Evolutionary conservation across 495 filamentous ascomycete species (phyloP), one percentile per base, ranked within the genome.

Genomic region (Peziza echinospora): DNA sequence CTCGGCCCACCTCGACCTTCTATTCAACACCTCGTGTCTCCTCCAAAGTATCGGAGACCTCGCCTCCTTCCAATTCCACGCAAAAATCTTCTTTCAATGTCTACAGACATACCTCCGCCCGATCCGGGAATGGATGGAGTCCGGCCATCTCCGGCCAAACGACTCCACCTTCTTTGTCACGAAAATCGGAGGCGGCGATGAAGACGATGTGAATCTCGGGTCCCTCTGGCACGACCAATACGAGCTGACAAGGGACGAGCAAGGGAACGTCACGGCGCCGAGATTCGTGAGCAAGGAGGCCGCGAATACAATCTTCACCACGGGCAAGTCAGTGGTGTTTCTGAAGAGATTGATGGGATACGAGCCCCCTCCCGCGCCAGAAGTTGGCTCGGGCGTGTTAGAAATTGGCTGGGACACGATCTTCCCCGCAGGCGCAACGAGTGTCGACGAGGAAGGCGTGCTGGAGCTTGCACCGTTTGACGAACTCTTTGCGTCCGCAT

Each of bases 261-360:
- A 72, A 21, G 71, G 72, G 23, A 55, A 56, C 0, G 60, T 81
- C 1, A 73, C 77, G 53, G 73, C 78, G 8, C 87, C 86, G 0
- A 68, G 61, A 5, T 93, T 93, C 48, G 66, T 94, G 5, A n/a
- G n/a, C n/a, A 72, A 75, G 30, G 66, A 74, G 1, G 70, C 75
- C 1, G 73, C 73, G 1, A 59, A 65, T 10, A 80, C 73, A 49
- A 80, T 93, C 21, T 84, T 93, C 48, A 83, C 75, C 0, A 77
- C 82, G 4, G 87, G 89, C 0, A 93, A 94, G 58, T 89, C 77
- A 53, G 77, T 84, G 49, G 74, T 89, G 1, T 80, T 96, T 43
- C 62, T 93, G 17, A 78, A 76, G 25, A 71, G 75, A 25, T 68
- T 82, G 44, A 69, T 64, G 23, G 63, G 63, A 24, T 68, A 67